These are phyloP conservation scores for Dianthus caryophyllus DNA, from an alignment of 148 eudicot genomes.

Conservation along the genomic window DNA sequence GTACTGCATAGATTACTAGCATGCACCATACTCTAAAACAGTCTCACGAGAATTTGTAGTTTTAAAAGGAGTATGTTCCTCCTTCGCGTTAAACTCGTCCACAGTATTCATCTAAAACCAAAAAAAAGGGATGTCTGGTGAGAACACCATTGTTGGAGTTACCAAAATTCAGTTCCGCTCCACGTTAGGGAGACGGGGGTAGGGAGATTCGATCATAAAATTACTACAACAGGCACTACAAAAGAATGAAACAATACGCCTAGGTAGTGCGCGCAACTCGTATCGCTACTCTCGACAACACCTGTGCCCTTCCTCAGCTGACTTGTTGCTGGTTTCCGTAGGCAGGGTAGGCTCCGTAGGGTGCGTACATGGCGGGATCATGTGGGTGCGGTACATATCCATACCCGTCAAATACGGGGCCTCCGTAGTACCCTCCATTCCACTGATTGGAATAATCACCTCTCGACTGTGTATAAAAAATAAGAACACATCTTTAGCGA, in stretches of 20 bases:
- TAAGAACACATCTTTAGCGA: not conserved
- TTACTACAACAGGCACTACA: constrained; percentile 40
- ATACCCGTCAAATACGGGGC: constrained; percentile 65
- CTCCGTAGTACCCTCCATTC: constrained; percentile 82
- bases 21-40: too few relatives aligned
- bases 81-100: constrained; percentile 17
- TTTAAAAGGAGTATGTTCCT: constrained; percentile 28
- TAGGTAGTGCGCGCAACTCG: constrained; percentile 32
- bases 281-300: constrained; percentile 14
- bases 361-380: constrained; percentile 84
- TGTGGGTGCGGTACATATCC: constrained; percentile 78
- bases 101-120: constrained; percentile 24
- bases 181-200: constrained; percentile 37
- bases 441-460: constrained; percentile 69
- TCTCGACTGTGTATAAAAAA: constrained; percentile 48
- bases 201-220: too few relatives aligned
- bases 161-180: constrained; percentile 78
- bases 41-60: too few relatives aligned
- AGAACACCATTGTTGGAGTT: constrained; percentile 34
- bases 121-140: constrained; percentile 17
- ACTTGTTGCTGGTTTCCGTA: constrained; percentile 86
- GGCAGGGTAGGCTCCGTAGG: constrained; percentile 74
- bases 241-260: constrained; percentile 34
- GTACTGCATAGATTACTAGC: too few relatives aligned
- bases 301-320: constrained; percentile 32